Base-by-base conservation (phyloP, 768 basidiomycete species). In the Collybia mongolica region DNA sequence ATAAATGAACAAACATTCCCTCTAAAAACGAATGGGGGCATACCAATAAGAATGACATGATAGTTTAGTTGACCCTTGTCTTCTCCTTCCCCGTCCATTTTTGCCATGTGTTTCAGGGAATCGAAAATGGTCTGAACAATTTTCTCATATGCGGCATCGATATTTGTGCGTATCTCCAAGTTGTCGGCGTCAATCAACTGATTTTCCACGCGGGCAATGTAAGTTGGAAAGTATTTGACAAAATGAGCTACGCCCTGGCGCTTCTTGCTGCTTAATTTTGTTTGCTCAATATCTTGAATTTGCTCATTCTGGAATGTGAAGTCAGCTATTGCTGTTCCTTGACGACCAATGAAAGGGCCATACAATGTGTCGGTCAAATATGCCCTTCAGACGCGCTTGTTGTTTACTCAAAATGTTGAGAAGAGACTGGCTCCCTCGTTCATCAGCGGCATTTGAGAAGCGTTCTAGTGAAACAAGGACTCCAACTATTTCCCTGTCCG, bases 51-150 rank as follows among this genome's bases (percentile, higher is more conserved):
- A 60, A 96, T 88, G 57, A 98, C 92, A 63, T 97, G 93, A 56
- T 93, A 97, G 66, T 98, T 98, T 46, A 98, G 78, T 62, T 96
- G 93, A 0, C 94, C 94, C 68, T 98, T 98, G 66, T 94, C 95
- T 62, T 98, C 96, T 0, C 83, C 89, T 49, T 91, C 92, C 0
- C 92, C 90, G 49, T 94, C 89, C 77, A 96, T 72, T 66, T 97
- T 98, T 9, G 95, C 96, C 82, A 98, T 92, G 53, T 95, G 93
- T 68, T 93, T 94, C 54, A 98, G 67, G 12, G 84, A 88, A 39
- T 93, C 94, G 61, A 98, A 95, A 82, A 98, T 97, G 38, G 85
- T 76, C 53, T 88, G 84, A 32, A 93, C 88, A 38, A 98, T 90
- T 58, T 77, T 83, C 63, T 95, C 93, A 62, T 98, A 97, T 0